These are phyloP conservation scores for Beauveria bassiana DNA, from an alignment of 2,329 filamentous ascomycete species.

Conservation along the genomic window DNA sequence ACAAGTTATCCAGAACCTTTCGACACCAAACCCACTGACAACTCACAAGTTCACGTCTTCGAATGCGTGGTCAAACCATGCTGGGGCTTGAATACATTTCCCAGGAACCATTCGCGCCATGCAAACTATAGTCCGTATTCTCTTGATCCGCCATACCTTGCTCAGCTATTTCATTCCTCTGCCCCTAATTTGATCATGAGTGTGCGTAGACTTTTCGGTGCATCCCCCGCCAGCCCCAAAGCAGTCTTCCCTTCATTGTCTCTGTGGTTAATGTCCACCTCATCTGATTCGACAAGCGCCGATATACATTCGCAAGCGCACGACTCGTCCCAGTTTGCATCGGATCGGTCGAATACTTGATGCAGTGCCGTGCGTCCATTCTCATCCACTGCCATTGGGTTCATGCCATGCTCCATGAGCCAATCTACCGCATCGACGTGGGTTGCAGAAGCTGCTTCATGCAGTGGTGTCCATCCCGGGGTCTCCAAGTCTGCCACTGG, in stretches of 20 bases:
- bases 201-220: background rate
- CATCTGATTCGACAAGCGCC: background rate
- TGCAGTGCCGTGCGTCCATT: conserved; percentile 1
- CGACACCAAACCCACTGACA: too few relatives aligned
- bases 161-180: background rate
- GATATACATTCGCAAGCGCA: background rate
- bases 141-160: background rate
- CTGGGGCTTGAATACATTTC: background rate
- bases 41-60: too few relatives aligned
- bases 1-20: too few relatives aligned
- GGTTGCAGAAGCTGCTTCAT: background rate
- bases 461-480: background rate
- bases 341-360: background rate
- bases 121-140: background rate
- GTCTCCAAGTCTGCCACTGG: background rate
- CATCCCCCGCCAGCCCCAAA: background rate
- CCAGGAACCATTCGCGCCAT: background rate
- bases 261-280: conserved; percentile 3
- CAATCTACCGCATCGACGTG: background rate
- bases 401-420: background rate
- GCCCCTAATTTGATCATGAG: background rate
- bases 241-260: background rate
- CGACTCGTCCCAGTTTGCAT: too few relatives aligned
- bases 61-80: background rate
- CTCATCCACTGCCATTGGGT: background rate